phyloP scores from a whole-genome alignment of 108 stramenopile genomes.

The Seminavis robusta region DNA sequence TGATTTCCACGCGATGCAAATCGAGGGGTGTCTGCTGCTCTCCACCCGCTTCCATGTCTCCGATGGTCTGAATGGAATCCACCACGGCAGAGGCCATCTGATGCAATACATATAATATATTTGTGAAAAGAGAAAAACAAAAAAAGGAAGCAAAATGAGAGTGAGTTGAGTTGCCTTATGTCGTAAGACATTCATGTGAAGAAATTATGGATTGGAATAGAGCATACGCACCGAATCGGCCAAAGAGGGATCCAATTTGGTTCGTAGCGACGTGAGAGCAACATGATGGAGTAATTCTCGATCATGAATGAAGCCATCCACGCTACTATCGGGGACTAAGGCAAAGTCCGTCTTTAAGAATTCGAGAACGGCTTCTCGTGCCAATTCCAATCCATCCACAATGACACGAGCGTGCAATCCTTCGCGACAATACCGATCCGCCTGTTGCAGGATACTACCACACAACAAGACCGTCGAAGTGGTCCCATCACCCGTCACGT shows the following conservation, averaged over 20 bases:
- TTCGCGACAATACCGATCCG: slow-evolving; percentile 90
- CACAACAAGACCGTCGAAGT: slow-evolving; percentile 94
- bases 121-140: too few species aligned
- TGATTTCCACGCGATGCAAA: slow-evolving; percentile 97
- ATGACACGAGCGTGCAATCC: slow-evolving; percentile 97
- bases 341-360: slow-evolving; percentile 88
- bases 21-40: slow-evolving; percentile 68
- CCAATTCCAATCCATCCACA: slow-evolving; percentile 95
- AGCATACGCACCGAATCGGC: slow-evolving; percentile 37
- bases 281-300: slow-evolving; percentile 84
- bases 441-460: slow-evolving; percentile 96
- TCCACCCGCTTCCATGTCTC: too few species aligned
- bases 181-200: neutral
- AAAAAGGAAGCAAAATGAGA: neutral
- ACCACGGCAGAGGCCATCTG: slow-evolving; percentile 65
- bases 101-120: too few species aligned
- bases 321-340: slow-evolving; percentile 20
- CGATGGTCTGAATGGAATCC: slow-evolving; percentile 88
- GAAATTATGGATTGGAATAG: neutral
- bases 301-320: slow-evolving; percentile 48
- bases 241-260: slow-evolving; percentile 91
- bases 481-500: slow-evolving; percentile 96
- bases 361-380: slow-evolving; percentile 79
- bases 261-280: slow-evolving; percentile 91
- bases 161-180: neutral